Conservation (phyloP, 2,329 filamentous ascomycete genomes). For the Berkeleyomyces rouxiae region DNA sequence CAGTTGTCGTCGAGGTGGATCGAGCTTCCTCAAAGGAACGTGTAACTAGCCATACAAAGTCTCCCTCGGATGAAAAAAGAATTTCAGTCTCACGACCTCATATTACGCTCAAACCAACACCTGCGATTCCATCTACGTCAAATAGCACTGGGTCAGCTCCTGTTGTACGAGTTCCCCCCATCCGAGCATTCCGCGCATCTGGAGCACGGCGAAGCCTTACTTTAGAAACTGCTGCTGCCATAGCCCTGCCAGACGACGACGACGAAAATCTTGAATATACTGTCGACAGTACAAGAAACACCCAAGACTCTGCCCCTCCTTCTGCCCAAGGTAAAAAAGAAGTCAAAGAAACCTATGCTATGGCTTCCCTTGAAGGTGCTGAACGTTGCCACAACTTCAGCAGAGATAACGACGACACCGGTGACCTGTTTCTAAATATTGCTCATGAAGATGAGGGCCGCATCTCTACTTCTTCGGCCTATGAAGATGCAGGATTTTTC, state of each 20-base stretch:
- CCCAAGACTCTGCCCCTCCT: conserved; percentile 32
- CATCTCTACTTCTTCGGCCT: conserved; percentile 22
- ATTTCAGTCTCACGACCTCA: conserved; percentile 21
- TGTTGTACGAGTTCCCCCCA: conserved; percentile 31
- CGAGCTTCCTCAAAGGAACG: conserved; percentile 3
- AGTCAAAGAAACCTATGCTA: conserved; percentile 17
- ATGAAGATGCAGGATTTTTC: conserved; percentile 18
- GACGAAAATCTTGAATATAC: conserved; percentile 27
- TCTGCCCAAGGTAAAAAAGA: conserved; percentile 32
- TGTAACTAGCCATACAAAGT: not conserved
- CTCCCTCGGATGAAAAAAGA: conserved; percentile 32
- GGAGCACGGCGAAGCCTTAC: conserved; percentile 37
- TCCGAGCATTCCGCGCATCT: conserved; percentile 39
- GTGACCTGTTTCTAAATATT: conserved; percentile 42
- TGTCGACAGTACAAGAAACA: conserved; percentile 17
- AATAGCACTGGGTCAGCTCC: conserved; percentile 17
- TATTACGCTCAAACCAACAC: conserved; percentile 15
- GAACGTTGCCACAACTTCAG: conserved; percentile 15
- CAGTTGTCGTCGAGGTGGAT: conserved; percentile 19
- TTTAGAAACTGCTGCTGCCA: conserved; percentile 35
- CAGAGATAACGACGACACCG: conserved; percentile 33
- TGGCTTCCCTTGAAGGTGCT: not conserved
- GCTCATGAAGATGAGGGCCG: conserved; percentile 34
- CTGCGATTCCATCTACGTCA: conserved; percentile 16
- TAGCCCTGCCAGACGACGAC: conserved; percentile 28